These are phyloP conservation scores for Yamadazyma nakazawae DNA, from an alignment of 805 yeast species.

Conservation along the genomic window DNA sequence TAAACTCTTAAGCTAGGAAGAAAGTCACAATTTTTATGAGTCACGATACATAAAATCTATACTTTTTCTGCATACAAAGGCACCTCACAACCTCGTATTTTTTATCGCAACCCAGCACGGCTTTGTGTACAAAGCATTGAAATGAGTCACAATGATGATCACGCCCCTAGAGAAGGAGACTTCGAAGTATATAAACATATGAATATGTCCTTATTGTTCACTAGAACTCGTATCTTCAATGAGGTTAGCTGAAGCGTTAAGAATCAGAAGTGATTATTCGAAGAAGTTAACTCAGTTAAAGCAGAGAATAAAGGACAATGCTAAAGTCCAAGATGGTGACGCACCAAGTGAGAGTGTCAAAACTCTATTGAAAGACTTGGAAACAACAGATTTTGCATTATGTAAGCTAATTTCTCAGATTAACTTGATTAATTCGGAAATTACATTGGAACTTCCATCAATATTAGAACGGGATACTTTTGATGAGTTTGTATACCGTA, in stretches of 20 bases:
- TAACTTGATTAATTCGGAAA: slow-evolving; percentile 9
- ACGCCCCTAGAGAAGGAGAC: too few relatives aligned
- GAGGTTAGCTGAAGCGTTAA: slow-evolving; percentile 15
- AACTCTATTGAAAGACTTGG: slow-evolving; percentile 2
- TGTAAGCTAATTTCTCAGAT: slow-evolving; percentile 8
- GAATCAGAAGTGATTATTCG: slow-evolving; percentile 11
- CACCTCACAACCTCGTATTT: too few relatives aligned
- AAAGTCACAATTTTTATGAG: too few relatives aligned
- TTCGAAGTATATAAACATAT: too few relatives aligned
- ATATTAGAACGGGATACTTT: slow-evolving; percentile 2
- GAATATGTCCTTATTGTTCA: too few relatives aligned
- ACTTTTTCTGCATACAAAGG: too few relatives aligned
- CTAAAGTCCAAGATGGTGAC: slow-evolving; percentile 14
- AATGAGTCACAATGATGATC: too few relatives aligned
- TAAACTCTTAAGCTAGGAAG: too few relatives aligned
- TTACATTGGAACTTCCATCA: slow-evolving; percentile 10
- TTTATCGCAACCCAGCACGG: too few relatives aligned
- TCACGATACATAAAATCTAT: too few relatives aligned
- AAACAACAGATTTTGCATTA: slow-evolving; percentile 4
- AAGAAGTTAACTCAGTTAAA: slow-evolving; percentile 8
- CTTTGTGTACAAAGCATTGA: too few relatives aligned
- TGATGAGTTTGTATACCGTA: background rate
- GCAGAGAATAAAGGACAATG: slow-evolving; percentile 7
- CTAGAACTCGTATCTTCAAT: background rate
- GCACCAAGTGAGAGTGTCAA: slow-evolving; percentile 6